Percentiles rank a stretch among this genome's conserved stretches.
Evolutionary conservation across 768 basidiomycete genomes (phyloP).

Genomic region (Asterophora parasitica): DNA sequence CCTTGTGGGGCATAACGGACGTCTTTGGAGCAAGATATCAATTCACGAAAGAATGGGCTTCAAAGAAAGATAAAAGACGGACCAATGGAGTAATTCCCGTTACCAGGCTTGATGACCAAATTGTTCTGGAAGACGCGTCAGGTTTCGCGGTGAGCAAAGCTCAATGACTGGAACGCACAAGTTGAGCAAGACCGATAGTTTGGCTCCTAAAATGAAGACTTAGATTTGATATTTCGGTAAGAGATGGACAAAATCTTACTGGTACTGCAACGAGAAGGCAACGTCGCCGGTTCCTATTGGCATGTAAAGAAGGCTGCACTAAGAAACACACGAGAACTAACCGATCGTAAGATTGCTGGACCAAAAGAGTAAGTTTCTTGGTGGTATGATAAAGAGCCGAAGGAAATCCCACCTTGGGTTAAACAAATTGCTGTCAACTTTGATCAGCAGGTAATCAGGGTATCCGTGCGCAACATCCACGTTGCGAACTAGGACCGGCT

Average conservation of each 20-base stretch:
- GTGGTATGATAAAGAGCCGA: slow-evolving; percentile 5
- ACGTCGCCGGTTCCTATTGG: slow-evolving; percentile 58
- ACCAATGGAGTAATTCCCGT: slow-evolving; percentile 52
- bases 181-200: slow-evolving; percentile 53
- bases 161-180: slow-evolving; percentile 31
- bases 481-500: slow-evolving; percentile 49
- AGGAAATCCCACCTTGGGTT: slow-evolving; percentile 51
- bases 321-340: slow-evolving; percentile 12
- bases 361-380: slow-evolving; percentile 12
- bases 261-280: slow-evolving; percentile 52
- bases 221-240: neutral
- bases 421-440: slow-evolving; percentile 51
- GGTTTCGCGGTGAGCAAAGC: neutral
- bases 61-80: slow-evolving; percentile 3
- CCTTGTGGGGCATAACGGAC: slow-evolving; percentile 61
- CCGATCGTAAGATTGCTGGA: slow-evolving; percentile 41
- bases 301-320: slow-evolving; percentile 23
- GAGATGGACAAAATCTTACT: slow-evolving; percentile 27
- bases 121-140: slow-evolving; percentile 33
- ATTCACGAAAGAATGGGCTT: neutral
- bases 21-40: slow-evolving; percentile 26
- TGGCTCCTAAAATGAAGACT: slow-evolving; percentile 31
- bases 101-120: slow-evolving; percentile 57
- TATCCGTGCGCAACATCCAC: slow-evolving; percentile 69
- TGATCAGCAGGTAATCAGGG: slow-evolving; percentile 63